Evolutionary conservation across 2,329 filamentous ascomycete genomes (phyloP).

Genomic region (Nemania serpens): DNA sequence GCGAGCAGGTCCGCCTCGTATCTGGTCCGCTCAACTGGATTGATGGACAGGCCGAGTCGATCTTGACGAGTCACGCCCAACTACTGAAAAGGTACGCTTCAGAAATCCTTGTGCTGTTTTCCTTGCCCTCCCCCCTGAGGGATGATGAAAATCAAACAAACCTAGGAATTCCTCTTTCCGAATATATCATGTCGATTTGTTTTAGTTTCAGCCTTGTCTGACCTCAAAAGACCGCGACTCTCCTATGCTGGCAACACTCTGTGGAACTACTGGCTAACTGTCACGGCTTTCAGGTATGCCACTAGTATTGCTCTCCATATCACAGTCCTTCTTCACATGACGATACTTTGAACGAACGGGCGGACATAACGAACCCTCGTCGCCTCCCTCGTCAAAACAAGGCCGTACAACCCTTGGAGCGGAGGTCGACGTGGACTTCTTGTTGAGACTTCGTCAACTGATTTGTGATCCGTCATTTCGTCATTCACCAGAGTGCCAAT

Average conservation of each 20-base stretch:
- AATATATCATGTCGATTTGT: conserved; percentile 68
- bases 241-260: conserved; percentile 27
- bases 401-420: conserved; percentile 67
- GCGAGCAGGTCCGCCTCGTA: not conserved
- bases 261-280: conserved; percentile 22
- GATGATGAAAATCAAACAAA: conserved; percentile 65
- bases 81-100: conserved; percentile 24
- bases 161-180: conserved; percentile 70
- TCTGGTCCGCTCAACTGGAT: not conserved
- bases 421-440: conserved; percentile 55
- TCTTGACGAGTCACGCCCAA: not conserved
- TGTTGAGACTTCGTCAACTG: conserved; percentile 71
- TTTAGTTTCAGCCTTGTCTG: conserved; percentile 74
- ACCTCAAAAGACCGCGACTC: conserved; percentile 43
- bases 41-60: not conserved
- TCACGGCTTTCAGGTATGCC: conserved; percentile 50
- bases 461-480: conserved; percentile 45
- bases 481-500: conserved; percentile 10
- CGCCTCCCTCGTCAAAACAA: conserved; percentile 56
- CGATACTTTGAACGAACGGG: conserved; percentile 72
- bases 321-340: conserved; percentile 51
- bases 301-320: conserved; percentile 27
- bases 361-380: conserved; percentile 66
- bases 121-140: conserved; percentile 38
- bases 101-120: not conserved